phyloP scores from a whole-genome alignment of 1,284 basidiomycete genomes.

The Boletus mariae region DNA sequence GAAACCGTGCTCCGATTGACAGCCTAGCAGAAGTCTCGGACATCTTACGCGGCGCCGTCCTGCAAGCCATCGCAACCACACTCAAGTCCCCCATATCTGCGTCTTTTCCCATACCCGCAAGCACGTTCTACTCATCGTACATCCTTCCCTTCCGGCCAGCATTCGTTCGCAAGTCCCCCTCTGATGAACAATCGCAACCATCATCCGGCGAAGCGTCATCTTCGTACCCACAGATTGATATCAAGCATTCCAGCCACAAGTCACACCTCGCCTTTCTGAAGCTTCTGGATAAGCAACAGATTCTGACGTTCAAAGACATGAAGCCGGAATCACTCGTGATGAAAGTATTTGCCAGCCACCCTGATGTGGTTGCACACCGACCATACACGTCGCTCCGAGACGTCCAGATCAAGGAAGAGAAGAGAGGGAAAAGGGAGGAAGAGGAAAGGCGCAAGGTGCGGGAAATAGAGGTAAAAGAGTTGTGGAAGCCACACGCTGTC shows the following conservation, averaged over 20 bases:
- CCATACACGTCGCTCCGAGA: slow-evolving; percentile 61
- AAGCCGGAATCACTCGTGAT: slow-evolving; percentile 65
- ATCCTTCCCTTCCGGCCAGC: slow-evolving; percentile 75
- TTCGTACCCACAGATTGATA: slow-evolving; percentile 44
- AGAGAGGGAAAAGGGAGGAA: slow-evolving; percentile 45
- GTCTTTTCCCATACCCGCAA: slow-evolving; percentile 72
- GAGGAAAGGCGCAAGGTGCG: slow-evolving; percentile 42
- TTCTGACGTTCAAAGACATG: slow-evolving; percentile 71
- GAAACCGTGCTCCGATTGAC: slow-evolving; percentile 6
- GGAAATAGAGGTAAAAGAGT: slow-evolving; percentile 56
- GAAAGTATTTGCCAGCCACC: slow-evolving; percentile 59
- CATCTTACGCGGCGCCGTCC: slow-evolving; percentile 64
- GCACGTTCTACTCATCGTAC: slow-evolving; percentile 72
- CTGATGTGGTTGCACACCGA: slow-evolving; percentile 50
- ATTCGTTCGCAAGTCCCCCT: slow-evolving; percentile 27
- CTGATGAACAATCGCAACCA: slow-evolving; percentile 32
- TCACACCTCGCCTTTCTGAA: slow-evolving; percentile 80
- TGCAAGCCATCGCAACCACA: slow-evolving; percentile 59
- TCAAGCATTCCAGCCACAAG: slow-evolving; percentile 75
- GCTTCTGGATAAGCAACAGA: slow-evolving; percentile 61
- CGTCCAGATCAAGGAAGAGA: slow-evolving; percentile 54
- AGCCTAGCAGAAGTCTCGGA: slow-evolving; percentile 53
- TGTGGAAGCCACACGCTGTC: slow-evolving; percentile 69
- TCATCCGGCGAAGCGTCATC: slow-evolving; percentile 27
- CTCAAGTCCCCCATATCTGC: slow-evolving; percentile 48